Evolutionary conservation across 2,329 filamentous ascomycete species (phyloP), one percentile per base, ranked within the genome.

Genomic region (Blastomyces emzantsi): DNA sequence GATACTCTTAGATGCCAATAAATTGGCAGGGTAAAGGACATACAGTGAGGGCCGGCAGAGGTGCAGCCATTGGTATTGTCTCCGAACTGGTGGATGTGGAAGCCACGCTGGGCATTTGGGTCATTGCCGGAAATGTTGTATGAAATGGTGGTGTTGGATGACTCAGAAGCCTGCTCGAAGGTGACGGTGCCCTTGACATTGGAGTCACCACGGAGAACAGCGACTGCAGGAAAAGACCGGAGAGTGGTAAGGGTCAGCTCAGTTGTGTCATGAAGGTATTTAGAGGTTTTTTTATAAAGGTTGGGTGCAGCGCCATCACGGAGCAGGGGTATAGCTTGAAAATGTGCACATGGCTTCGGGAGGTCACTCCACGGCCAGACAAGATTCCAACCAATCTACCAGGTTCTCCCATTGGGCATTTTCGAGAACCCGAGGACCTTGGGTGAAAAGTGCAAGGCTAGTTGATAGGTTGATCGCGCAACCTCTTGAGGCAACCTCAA

Each of bases 51-150:
- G 62, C 94, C 94, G 70, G 94, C 94, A 70, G 90, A 96, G 70
- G 93, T 97, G 90, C 94, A 99, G 79, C 94, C 94, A 82, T 99
- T 99, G 85, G 94, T 97, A 86, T 97, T 97, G 86, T 97, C 94
- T 78, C 94, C 94, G 75, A 96, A 99, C 79, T 94, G 90, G 84
- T 99, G 94, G 76, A 99, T 88, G 85, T 99, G 94, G 85, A 97
- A 92, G 80, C 91, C 94, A 81, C 94, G 93, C 87, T 96, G 86
- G 76, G 94, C 92, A 79, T 96, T 96, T 81, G 93, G 75, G 77
- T 97, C 92, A 81, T 97, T 84, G 81, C 94, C 93, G 67, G 85
- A 84, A 80, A 99, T 92, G 81, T 97, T 86, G 88, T 90, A 99
- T 75, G 88, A 85, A 82, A 99, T 85, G 78, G 84, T 93, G 76